Base-by-base conservation (phyloP, 768 basidiomycete genomes). In the Pluteus cervinus region DNA sequence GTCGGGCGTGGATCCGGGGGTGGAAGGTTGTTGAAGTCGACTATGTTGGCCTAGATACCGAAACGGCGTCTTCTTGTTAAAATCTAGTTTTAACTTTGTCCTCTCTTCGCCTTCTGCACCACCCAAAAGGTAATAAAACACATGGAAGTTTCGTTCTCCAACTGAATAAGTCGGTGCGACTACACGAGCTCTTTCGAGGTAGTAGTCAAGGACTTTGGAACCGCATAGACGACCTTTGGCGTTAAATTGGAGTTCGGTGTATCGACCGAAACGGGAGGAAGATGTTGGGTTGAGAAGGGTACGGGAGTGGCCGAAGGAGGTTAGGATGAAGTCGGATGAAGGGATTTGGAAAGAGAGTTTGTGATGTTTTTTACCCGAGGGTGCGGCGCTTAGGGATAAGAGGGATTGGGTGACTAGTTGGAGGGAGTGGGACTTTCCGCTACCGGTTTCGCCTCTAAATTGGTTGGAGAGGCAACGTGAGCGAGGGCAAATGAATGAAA, bases 81-180 rank as follows among this genome's bases (percentile, higher is more conserved):
- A 73, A 44, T 86, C 84, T 36, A 98, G 74, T 54, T 93, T 90
- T 20, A 86, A 78, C n/a, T n/a, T n/a, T n/a, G n/a, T n/a, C 11
- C 87, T 68, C 56, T 99, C 96, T 51, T 98, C 96, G 0, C 75
- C 52, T 0, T 83, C 78, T 2, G 92, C 91, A 17, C 96, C 94
- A 1, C 90, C 85, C 41, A 93, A 79, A 51, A 99, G 77, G 58
- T 96, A 96, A 56, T 98, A 97, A 61, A 98, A 96, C 23, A 94
- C 90, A 58, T 99, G 92, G 57, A 98, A 97, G 48, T 96, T 97
- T 8, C 93, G 79, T 60, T 99, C 93, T 37, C 91, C 92, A 1
- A 82, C n/a, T n/a, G n/a, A n/a, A n/a, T n/a, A 86, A 1, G 89
- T 86, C 1, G 86, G 76, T 14, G 79, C 78, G 5, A 88, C 75